phyloP scores from a whole-genome alignment of 768 basidiomycete species.

The Suillus lakei region DNA sequence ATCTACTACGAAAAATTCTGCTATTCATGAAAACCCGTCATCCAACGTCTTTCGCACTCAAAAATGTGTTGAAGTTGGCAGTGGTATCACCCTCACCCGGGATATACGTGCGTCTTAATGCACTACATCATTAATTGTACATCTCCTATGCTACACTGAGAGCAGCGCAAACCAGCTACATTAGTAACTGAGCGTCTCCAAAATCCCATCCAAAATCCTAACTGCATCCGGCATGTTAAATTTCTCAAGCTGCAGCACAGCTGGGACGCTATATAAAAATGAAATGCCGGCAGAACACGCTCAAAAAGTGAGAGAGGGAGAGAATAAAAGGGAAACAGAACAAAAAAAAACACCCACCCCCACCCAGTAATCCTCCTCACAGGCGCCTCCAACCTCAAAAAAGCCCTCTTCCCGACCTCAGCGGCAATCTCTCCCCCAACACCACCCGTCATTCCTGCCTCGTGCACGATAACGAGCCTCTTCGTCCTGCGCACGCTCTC shows the following conservation, averaged over 20 bases:
- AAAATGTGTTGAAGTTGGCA: too few relatives aligned
- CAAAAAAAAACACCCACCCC: slow-evolving; percentile 72
- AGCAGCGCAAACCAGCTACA: background rate
- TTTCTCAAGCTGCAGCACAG: slow-evolving; percentile 86
- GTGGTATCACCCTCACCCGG: too few relatives aligned
- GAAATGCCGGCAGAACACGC: slow-evolving; percentile 9
- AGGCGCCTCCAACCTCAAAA: slow-evolving; percentile 76
- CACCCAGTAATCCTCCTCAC: slow-evolving; percentile 87
- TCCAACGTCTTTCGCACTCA: too few relatives aligned
- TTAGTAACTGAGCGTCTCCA: slow-evolving; percentile 81
- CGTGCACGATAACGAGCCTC: slow-evolving; percentile 86
- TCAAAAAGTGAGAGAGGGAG: background rate
- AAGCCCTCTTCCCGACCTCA: slow-evolving; percentile 86
- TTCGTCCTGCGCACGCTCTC: slow-evolving; percentile 87
- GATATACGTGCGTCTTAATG: background rate
- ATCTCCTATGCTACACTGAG: background rate
- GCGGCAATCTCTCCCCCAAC: slow-evolving; percentile 89
- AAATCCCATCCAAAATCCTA: slow-evolving; percentile 78
- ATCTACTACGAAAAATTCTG: too few relatives aligned
- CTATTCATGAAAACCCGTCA: too few relatives aligned
- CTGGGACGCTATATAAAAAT: slow-evolving; percentile 63
- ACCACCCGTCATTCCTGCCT: slow-evolving; percentile 86
- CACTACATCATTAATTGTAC: slow-evolving; percentile 2
- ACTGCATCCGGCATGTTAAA: slow-evolving; percentile 91
- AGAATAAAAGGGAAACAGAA: too few relatives aligned